Evolutionary conservation across 75 land plant species (phyloP), one percentile per base, ranked within the genome.

Genomic region (Cupressus sempervirens): DNA sequence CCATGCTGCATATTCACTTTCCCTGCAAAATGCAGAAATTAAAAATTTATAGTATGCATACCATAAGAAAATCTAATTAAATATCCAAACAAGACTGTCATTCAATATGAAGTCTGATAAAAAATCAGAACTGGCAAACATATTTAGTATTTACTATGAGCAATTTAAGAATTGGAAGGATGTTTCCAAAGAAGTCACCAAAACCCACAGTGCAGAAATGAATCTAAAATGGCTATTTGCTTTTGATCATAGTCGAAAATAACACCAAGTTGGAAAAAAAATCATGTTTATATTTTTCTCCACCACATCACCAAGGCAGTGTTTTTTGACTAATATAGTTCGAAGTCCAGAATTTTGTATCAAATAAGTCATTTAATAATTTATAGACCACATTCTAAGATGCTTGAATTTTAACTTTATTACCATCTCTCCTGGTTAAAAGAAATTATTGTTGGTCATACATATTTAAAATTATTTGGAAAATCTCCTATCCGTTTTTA

Each of bases 1-100:
- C 99, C 99, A 98, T 1, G 99, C 99, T 83, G 99, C 99, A 91
- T 98, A 98, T 88, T 98, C 99, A 86, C 99, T 97, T 88, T 97
- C 98, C 87, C 99, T 97, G 90, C 0, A 70, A 85, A 72, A 29
- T 50, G 68, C 84, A 83, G 81, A 45, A 83, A 86, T 34, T 72
- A 68, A 50, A 50, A 50, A 50, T 50, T 50, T 12, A 50, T 11
- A 30, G 50, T 40, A 85, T 45, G 26, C 2, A 35, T 79, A 20
- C 43, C n/a, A 65, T 5, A 70, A 35, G n/a, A 83, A 83, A 68
- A 4, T 79, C 74, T 72, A 26, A 29, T 79, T n/a, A 4, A 43
- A 79, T 29, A 70, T 18, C 18, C 26, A 9, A n/a, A 43, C 29
- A 18, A 26, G 13, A 45, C 18, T 40, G 13, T 43, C 50, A 36